phyloP scores from a whole-genome alignment of 2,329 filamentous ascomycete species.

The Sarocladium strictum region DNA sequence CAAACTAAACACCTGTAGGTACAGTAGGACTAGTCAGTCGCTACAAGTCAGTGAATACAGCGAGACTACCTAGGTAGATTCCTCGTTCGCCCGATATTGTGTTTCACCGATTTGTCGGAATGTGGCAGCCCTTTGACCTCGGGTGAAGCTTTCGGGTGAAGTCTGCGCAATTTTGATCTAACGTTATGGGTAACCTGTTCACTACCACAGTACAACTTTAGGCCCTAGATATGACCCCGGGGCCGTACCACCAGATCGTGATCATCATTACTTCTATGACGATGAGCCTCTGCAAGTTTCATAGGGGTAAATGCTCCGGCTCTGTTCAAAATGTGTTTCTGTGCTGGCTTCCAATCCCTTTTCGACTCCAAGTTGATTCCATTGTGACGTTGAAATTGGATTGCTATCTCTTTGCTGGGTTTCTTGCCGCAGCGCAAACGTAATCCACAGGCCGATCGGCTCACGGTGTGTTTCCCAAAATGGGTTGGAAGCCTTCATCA shows the following conservation, averaged over 20 bases:
- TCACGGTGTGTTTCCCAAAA: too few relatives aligned
- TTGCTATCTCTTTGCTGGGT: too few relatives aligned
- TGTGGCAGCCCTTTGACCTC: not conserved
- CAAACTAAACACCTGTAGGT: not conserved
- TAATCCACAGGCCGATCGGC: too few relatives aligned
- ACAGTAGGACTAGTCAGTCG: too few relatives aligned
- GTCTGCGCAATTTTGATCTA: not conserved
- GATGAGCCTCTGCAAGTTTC: not conserved
- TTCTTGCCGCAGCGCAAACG: too few relatives aligned
- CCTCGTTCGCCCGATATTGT: not conserved
- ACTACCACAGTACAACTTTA: not conserved
- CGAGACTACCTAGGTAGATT: too few relatives aligned
- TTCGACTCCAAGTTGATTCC: too few relatives aligned
- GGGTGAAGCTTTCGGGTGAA: not conserved
- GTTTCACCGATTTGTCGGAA: not conserved
- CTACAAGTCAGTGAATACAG: not conserved
- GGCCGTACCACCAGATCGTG: not conserved
- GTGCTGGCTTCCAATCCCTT: too few relatives aligned
- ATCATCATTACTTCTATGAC: not conserved
- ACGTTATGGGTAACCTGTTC: too few relatives aligned
- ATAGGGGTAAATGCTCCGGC: not conserved
- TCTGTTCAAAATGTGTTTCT: not conserved
- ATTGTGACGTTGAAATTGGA: too few relatives aligned
- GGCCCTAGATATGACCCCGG: not conserved
- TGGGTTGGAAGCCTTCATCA: too few relatives aligned